These are phyloP conservation scores for Fusarium agapanthi DNA, from an alignment of 2,329 filamentous ascomycete genomes.

Conservation along the genomic window DNA sequence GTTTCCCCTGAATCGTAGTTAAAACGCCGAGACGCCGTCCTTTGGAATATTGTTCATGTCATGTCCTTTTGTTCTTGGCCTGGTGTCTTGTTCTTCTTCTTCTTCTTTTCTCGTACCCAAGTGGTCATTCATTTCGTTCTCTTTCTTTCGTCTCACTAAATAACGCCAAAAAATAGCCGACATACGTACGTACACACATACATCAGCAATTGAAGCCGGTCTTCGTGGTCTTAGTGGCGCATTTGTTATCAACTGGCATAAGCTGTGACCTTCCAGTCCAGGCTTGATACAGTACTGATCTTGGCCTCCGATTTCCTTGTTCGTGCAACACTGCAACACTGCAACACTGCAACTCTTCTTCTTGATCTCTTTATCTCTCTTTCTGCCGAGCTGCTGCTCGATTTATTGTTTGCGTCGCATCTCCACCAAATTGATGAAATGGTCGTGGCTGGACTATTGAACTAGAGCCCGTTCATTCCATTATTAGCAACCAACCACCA, in stretches of 20 bases:
- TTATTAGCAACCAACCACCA: conserved; percentile 31
- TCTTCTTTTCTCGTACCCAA: conserved; percentile 18
- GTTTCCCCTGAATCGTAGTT: conserved; percentile 32
- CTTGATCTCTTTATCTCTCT: not conserved
- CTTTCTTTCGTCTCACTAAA: conserved; percentile 16
- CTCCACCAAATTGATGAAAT: conserved; percentile 35
- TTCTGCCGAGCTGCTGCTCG: conserved; percentile 29
- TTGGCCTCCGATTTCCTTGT: conserved; percentile 15
- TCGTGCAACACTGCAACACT: not conserved
- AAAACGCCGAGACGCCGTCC: conserved; percentile 26
- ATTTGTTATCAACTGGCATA: conserved; percentile 29
- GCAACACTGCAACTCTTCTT: not conserved
- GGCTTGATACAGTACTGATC: not conserved
- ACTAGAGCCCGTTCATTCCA: conserved; percentile 23
- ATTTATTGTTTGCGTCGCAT: conserved; percentile 4
- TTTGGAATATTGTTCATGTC: conserved; percentile 25
- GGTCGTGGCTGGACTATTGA: conserved; percentile 32
- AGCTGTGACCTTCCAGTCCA: conserved; percentile 19
- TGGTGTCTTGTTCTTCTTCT: conserved; percentile 15
- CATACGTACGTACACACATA: conserved; percentile 5
- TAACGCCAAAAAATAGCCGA: conserved; percentile 20
- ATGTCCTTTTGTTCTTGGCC: conserved; percentile 19
- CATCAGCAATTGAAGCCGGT: conserved; percentile 35
- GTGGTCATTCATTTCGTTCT: conserved; percentile 28
- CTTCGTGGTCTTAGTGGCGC: conserved; percentile 32